These are phyloP conservation scores for Meyerozyma athensensis DNA, from an alignment of 1,139 yeast genomes.

Conservation along the genomic window DNA sequence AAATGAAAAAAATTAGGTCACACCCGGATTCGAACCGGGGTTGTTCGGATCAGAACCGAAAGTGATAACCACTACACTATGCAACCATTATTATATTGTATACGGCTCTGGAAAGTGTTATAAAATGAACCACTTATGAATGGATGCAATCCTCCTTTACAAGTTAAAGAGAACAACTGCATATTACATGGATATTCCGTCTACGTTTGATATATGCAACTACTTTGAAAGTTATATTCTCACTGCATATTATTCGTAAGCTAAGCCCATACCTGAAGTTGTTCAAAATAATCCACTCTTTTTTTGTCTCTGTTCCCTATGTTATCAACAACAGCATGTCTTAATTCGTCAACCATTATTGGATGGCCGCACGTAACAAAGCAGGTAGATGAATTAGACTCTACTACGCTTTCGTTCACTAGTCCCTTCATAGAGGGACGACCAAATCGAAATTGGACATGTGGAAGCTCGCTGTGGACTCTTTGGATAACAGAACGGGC, in stretches of 20 bases:
- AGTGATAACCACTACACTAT: constrained; percentile 18
- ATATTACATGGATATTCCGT: no score
- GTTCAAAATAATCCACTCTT: constrained; percentile 46
- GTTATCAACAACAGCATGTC: constrained; percentile 30
- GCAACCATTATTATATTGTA: constrained; percentile 3
- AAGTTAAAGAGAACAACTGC: no score
- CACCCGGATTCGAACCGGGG: constrained; percentile 20
- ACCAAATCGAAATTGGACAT: constrained; percentile 25
- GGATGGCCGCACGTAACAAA: constrained; percentile 54
- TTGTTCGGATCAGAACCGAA: constrained; percentile 18
- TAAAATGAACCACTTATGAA: no score
- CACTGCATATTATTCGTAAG: no score
- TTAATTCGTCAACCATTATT: constrained; percentile 45
- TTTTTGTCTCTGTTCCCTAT: constrained; percentile 22
- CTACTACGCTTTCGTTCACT: constrained; percentile 23
- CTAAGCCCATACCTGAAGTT: constrained; percentile 35
- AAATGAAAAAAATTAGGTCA: constrained; percentile 12
- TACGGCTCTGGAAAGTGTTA: no score
- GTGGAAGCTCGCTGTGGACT: constrained; percentile 16
- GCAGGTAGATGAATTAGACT: constrained; percentile 32
- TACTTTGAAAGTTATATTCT: not conserved
- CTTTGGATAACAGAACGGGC: constrained; percentile 8
- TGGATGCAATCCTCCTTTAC: no score
- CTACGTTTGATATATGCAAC: not conserved
- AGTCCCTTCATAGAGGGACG: constrained; percentile 29